These are phyloP conservation scores for Hordeum marinum DNA, from an alignment of 176 grass and related monocot species.

Conservation along the genomic window DNA sequence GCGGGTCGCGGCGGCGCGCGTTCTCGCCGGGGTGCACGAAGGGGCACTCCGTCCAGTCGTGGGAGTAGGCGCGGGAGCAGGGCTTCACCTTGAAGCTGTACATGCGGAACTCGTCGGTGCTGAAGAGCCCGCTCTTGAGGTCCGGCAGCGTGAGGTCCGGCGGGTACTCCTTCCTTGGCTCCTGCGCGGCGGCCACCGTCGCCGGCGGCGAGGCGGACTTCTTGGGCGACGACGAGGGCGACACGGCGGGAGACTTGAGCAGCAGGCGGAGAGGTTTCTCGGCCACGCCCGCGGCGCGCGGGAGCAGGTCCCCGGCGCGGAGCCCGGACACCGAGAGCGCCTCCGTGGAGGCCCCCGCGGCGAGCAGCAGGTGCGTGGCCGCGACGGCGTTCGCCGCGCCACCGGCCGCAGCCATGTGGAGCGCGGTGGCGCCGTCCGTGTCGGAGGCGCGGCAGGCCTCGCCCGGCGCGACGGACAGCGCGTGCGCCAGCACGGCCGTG, in stretches of 20 bases:
- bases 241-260: conserved; percentile 19
- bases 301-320: conserved; percentile 57
- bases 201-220: conserved; percentile 34
- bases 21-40: conserved; percentile 99
- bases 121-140: conserved; percentile 88
- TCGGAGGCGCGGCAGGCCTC: conserved; percentile 49
- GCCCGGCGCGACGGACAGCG: conserved; percentile 20
- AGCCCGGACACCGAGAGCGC: conserved; percentile 35
- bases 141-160: conserved; percentile 82
- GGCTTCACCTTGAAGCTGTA: conserved; percentile 97
- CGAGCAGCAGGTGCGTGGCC: conserved; percentile 49
- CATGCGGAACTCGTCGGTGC: conserved; percentile 95
- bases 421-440: conserved; percentile 63
- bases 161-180: conserved; percentile 83
- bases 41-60: conserved; percentile 99
- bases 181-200: background rate
- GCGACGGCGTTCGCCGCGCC: conserved; percentile 33
- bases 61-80: conserved; percentile 95
- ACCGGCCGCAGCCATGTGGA: conserved; percentile 62
- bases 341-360: conserved; percentile 49
- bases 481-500: conserved; percentile 42
- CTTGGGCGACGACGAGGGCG: conserved; percentile 35
- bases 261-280: conserved; percentile 41
- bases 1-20: conserved; percentile 86
- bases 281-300: conserved; percentile 19